Evolutionary conservation across 805 yeast genomes (phyloP), one percentile per base, ranked within the genome.

Genomic region (Starmerella floricola): DNA sequence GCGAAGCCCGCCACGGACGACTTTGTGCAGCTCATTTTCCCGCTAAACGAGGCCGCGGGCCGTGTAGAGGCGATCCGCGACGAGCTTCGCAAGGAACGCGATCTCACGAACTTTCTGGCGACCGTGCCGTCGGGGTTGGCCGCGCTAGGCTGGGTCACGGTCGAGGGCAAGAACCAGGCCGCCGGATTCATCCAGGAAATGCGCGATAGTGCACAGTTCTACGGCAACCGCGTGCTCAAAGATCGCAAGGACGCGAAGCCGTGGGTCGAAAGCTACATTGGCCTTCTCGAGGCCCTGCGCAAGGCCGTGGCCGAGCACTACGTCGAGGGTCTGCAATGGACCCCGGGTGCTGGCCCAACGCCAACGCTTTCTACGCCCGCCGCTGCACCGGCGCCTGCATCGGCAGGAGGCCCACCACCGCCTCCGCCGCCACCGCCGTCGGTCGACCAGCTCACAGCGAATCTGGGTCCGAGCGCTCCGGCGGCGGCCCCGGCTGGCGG

Each of bases 381-480:
- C 8, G 54, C 65, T n/a, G 56, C 74, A 2, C 56, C 68, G 11
- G 45, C 63, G 20, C 55, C 68, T 11, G 45, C 65, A 2, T 57
- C 64, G 6, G 57, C 50, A 19, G 63, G 52, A 38, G 62, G 53
- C 20, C 62, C 66, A 2, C 68, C 74, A 2, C 96, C 96, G 2
- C 94, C 94, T 2, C 94, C 94, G 3, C 88, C 91, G 1, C 84
- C 94, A 2, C 75, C 79, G 12, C 94, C 95, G 8, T 88, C 94
- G 21, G 77, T 93, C 8, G 65, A 77, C 43, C 66, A 80, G 29
- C 82, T 76, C 56, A 44, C 55, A 11, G 54, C 51, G 8, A 42
- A 46, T 11, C 40, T 58, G 5, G 40, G 58, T 1, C 40, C 59
- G 45, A 42, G 58, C 47, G 41, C 56, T 2, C 23, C 47, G 13